Evolutionary conservation across 2,329 filamentous ascomycete genomes (phyloP).

Genomic region (Paecilomyces sp.): DNA sequence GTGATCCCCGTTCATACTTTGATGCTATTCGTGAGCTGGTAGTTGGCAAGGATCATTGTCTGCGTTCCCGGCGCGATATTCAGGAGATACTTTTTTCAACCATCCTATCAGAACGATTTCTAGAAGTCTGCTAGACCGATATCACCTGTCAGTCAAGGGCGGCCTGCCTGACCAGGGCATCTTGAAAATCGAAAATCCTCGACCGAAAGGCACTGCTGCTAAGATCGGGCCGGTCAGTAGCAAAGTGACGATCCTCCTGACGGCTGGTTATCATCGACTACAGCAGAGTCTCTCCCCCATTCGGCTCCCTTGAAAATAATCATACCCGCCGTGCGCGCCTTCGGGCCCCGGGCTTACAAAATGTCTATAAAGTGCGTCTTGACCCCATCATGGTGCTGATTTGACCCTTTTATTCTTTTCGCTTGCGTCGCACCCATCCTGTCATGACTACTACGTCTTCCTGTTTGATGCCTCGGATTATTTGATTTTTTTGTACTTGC

Average conservation of each 20-base stretch:
- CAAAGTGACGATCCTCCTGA: background rate
- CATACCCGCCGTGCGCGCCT: background rate
- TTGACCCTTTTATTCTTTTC: background rate
- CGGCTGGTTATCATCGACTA: background rate
- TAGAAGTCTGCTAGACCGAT: background rate
- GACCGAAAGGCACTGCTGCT: background rate
- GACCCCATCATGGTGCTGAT: constrained; percentile 4
- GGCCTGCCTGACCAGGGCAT: background rate
- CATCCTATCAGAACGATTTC: background rate
- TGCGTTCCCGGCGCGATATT: background rate
- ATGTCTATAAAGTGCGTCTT: constrained; percentile 37
- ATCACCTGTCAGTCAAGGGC: background rate
- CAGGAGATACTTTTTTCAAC: background rate
- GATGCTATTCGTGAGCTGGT: background rate
- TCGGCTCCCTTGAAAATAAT: background rate
- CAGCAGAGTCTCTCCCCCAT: background rate
- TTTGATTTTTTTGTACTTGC: background rate
- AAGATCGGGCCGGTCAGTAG: background rate
- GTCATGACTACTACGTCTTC: background rate
- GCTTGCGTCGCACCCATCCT: background rate
- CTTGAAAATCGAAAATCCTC: background rate
- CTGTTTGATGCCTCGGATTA: background rate
- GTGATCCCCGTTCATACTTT: background rate
- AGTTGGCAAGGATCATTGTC: background rate
- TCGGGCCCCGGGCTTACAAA: constrained; percentile 8